These are phyloP conservation scores for Oldenlandia corymbosa DNA, from an alignment of 257 asterid species.

Conservation along the genomic window DNA sequence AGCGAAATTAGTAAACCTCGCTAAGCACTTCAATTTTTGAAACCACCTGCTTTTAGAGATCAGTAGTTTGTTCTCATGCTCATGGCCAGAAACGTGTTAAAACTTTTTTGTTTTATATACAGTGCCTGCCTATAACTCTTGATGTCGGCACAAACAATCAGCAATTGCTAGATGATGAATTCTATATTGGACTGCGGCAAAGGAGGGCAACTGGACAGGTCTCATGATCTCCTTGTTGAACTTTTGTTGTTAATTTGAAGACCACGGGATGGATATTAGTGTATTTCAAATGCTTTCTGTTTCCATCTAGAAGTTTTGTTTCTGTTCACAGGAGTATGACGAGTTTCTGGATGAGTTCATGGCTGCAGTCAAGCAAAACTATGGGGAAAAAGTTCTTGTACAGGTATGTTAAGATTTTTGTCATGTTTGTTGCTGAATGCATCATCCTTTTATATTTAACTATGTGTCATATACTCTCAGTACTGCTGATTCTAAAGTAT, in stretches of 20 bases:
- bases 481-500: not conserved
- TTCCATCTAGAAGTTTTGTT: slow-evolving; percentile 10
- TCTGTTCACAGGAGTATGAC: slow-evolving; percentile 55
- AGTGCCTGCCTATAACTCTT: slow-evolving; percentile 87
- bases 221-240: slow-evolving; percentile 8
- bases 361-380: slow-evolving; percentile 79
- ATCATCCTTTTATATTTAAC: not conserved
- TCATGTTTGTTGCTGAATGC: not conserved
- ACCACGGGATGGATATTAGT: slow-evolving; percentile 4
- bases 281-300: not conserved
- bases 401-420: slow-evolving; percentile 40
- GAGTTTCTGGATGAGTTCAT: slow-evolving; percentile 86
- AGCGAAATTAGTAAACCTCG: no score
- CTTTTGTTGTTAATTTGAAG: slow-evolving; percentile 11
- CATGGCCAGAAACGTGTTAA: not conserved
- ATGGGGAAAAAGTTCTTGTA: slow-evolving; percentile 77
- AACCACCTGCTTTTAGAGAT: not conserved
- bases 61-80: not conserved
- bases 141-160: slow-evolving; percentile 90
- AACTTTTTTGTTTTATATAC: slow-evolving; percentile 18
- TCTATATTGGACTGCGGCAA: slow-evolving; percentile 78
- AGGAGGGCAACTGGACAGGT: slow-evolving; percentile 84
- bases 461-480: not conserved
- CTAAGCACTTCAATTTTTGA: no score
- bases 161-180: slow-evolving; percentile 73